Evolutionary conservation across 805 yeast species (phyloP), one percentile per base, ranked within the genome.

Genomic region (Komagataella ulmi): DNA sequence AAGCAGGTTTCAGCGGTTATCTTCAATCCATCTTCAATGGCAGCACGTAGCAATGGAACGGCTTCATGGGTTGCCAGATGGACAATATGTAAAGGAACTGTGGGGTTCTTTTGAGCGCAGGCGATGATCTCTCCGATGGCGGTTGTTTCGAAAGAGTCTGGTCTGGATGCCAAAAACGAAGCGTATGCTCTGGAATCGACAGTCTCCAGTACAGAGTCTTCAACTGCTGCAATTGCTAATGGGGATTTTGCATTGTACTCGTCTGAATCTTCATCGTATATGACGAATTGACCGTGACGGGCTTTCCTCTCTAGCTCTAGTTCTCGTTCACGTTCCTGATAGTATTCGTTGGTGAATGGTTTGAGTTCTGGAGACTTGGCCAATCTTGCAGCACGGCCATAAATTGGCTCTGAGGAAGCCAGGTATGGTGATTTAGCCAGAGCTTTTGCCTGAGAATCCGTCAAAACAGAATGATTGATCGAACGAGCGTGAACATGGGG

Each of bases 1-100:
- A 89, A 90, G 65, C 98, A 90, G 0, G 98, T 91, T 65, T 90
- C 98, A 1, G 89, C 96, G 0, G 93, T 71, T 50, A 90, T 72
- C 36, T 86, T 87, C 48, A 85, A 66, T 0, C 75, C 74, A 3
- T 69, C 66, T 14, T 61, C 58, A 54, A 81, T 81, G 3, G 97
- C 97, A 17, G 78, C 72, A 45, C 73, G 66, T 17, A 90, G 68
- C 53, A 85, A 61, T 6, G 96, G 95, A 7, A 91, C 65, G 0
- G 95, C 96, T 58, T 86, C 82, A 55, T 85, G 80, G 0, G 96
- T 81, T 1, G 97, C 95, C 56, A 90, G 70, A 65, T 90, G 98
- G 17, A 90, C 98, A 53, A 90, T 85, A 66, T 90, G 98, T 47
- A 89, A 70, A 8, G 85, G 85, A 1, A 81, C 82, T 4, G 70